Conservation (phyloP, 306 rosid species). For the Herpetospermum pedunculosum region DNA sequence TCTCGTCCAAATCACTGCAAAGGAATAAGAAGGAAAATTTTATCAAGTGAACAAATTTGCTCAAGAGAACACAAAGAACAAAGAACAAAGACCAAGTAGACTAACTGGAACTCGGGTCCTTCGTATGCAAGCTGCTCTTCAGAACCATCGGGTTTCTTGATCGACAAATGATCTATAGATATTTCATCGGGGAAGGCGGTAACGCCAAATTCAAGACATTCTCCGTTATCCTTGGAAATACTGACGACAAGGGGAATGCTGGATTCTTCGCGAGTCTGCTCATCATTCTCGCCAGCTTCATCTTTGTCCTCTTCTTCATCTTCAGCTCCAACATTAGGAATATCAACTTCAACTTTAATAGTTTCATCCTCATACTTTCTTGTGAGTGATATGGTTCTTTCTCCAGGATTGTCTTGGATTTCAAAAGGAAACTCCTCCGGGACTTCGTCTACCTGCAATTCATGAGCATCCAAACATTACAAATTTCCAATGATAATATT, state of each 20-base stretch:
- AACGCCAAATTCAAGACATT: slow-evolving; percentile 58
- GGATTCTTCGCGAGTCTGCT: slow-evolving; percentile 21
- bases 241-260: slow-evolving; percentile 70
- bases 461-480: not conserved
- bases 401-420: slow-evolving; percentile 63
- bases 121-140: slow-evolving; percentile 55
- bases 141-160: slow-evolving; percentile 37
- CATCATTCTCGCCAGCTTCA: slow-evolving; percentile 1
- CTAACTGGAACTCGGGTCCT: slow-evolving; percentile 83
- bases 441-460: slow-evolving; percentile 28
- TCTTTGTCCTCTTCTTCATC: slow-evolving; percentile 27
- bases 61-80: not conserved
- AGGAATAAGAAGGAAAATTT: not conserved
- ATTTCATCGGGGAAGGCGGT: slow-evolving; percentile 60
- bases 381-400: slow-evolving; percentile 55
- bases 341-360: slow-evolving; percentile 60
- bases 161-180: slow-evolving; percentile 55
- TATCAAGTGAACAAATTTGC: not conserved
- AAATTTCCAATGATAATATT: not conserved
- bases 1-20: slow-evolving; percentile 79
- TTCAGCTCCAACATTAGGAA: slow-evolving; percentile 30
- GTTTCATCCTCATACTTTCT: slow-evolving; percentile 52
- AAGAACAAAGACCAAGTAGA: not conserved
- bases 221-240: slow-evolving; percentile 42
- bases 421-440: slow-evolving; percentile 55